phyloP scores from a whole-genome alignment of 73 alveolate genomes.

The Halteria grandinella region DNA sequence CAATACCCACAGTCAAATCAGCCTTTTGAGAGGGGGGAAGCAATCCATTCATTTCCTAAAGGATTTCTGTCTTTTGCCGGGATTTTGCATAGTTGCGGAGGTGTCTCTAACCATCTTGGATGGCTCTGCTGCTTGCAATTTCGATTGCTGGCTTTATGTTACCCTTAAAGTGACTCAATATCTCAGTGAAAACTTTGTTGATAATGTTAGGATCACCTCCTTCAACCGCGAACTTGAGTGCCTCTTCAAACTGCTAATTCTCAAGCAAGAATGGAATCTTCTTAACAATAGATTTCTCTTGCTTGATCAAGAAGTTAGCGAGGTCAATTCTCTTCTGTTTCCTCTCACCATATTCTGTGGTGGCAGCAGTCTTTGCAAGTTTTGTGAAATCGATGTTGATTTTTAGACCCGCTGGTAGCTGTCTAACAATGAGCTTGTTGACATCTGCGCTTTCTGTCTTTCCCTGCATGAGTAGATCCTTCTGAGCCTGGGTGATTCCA shows the following conservation, averaged over 20 bases:
- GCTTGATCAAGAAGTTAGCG: conserved; percentile 45
- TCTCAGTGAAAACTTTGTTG: conserved; percentile 63
- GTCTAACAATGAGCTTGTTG: no score
- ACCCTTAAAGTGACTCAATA: conserved; percentile 24
- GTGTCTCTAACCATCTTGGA: conserved; percentile 47
- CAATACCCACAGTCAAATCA: no score
- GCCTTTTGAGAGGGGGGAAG: no score
- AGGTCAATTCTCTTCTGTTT: conserved; percentile 49
- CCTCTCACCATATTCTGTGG: no score
- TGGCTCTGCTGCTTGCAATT: neutral
- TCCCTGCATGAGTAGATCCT: no score
- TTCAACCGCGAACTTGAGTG: conserved; percentile 57
- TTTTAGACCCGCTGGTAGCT: conserved; percentile 7
- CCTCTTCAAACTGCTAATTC: conserved; percentile 59
- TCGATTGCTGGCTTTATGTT: neutral
- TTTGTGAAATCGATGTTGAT: conserved; percentile 67
- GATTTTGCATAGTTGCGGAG: conserved; percentile 47
- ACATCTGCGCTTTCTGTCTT: no score
- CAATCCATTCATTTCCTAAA: conserved; percentile 17
- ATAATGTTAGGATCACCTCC: conserved; percentile 69
- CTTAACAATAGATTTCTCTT: conserved; percentile 64
- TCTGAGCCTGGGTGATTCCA: conserved; percentile 8
- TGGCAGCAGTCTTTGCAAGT: conserved; percentile 65
- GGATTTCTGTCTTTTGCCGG: conserved; percentile 29
- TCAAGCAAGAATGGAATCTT: conserved; percentile 72